Base-by-base conservation (phyloP, 2,329 filamentous ascomycete species). In the Mycosphaerella arachidis region DNA sequence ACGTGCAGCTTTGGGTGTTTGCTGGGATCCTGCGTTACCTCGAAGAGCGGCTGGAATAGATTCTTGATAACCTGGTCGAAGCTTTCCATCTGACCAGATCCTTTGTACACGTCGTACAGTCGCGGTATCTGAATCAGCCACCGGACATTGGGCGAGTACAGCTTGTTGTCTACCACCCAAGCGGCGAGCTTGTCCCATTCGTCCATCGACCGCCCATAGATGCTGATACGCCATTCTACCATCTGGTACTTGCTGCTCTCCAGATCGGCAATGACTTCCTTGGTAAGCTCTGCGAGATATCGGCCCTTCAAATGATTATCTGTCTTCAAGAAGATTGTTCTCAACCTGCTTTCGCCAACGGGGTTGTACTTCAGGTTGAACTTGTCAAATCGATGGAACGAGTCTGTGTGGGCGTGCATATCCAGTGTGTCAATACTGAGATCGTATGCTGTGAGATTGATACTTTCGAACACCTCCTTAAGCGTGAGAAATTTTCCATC, bases 331-430 rank as follows among this genome's bases (percentile, higher is more conserved):
- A 99, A 99, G 68, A 99, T 99, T n/a, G 94, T 96, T 70, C 94
- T 86, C 58, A 99, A 79, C 57, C 94, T 87, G 48, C 94, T 97
- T 76, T 99, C 94, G 53, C 94, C 94, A 62, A 99, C 87, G 0
- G 94, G 94, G 68, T 99, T 99, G 74, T 99, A 99, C 74, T 99
- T 99, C 58, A 99, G 81, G 73, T 99, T 99, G 82, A 99, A 99
- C 75, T 99, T 99, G 80, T 99, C 94, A 73, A 99, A 99, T 4
- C 94, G 90, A 76, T 99, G 94, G 78, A 99, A 99, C 0, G 91
- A 95, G 75, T 99, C 94, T 10, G 91, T 97, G 72, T 99, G 94
- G 27, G 94, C 93, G 79, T 99, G 94, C 94, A 99, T 99, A 77
- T 99, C 94, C 35, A 99, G 82, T 0, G 94, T 99, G 76, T 99